phyloP scores from a whole-genome alignment of 2,329 filamentous ascomycete genomes.

The Gyromitra esculenta region DNA sequence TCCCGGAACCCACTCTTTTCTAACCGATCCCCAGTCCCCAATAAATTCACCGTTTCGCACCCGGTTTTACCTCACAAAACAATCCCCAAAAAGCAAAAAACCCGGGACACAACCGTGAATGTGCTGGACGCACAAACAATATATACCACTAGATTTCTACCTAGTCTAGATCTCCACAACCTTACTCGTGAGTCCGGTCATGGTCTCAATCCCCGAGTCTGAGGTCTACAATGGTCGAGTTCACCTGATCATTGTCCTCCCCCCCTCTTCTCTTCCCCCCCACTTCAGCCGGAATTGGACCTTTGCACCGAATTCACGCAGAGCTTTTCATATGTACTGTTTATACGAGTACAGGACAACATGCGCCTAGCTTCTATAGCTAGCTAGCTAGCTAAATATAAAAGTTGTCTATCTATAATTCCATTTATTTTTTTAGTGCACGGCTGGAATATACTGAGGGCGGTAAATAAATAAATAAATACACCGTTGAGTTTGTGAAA shows the following conservation, averaged over 20 bases:
- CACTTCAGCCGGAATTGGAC: slow-evolving; percentile 40
- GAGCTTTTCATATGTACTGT: slow-evolving; percentile 12
- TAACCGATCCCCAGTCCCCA: slow-evolving; percentile 14
- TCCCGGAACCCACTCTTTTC: slow-evolving; percentile 24
- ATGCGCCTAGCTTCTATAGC: not conserved
- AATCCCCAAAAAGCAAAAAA: slow-evolving; percentile 18
- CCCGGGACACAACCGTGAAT: not conserved
- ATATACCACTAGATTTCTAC: slow-evolving; percentile 27
- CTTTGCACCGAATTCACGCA: slow-evolving; percentile 4
- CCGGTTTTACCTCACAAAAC: slow-evolving; percentile 17
- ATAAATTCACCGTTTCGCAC: slow-evolving; percentile 1
- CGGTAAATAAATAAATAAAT: not conserved
- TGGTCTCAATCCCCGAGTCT: slow-evolving; percentile 7
- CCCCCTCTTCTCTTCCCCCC: not conserved
- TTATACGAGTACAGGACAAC: slow-evolving; percentile 3
- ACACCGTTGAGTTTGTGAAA: not conserved
- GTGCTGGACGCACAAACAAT: slow-evolving; percentile 32
- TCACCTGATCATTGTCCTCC: slow-evolving; percentile 23
- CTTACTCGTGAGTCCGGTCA: not conserved
- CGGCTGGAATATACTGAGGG: not conserved
- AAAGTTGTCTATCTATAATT: not conserved
- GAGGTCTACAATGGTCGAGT: not conserved
- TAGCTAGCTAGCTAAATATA: not conserved
- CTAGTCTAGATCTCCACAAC: slow-evolving; percentile 32
- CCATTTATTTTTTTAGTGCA: slow-evolving; percentile 1